Evolutionary conservation across 1,284 basidiomycete species (phyloP), one percentile per base, ranked within the genome.

Genomic region (Earliella scabrosa): DNA sequence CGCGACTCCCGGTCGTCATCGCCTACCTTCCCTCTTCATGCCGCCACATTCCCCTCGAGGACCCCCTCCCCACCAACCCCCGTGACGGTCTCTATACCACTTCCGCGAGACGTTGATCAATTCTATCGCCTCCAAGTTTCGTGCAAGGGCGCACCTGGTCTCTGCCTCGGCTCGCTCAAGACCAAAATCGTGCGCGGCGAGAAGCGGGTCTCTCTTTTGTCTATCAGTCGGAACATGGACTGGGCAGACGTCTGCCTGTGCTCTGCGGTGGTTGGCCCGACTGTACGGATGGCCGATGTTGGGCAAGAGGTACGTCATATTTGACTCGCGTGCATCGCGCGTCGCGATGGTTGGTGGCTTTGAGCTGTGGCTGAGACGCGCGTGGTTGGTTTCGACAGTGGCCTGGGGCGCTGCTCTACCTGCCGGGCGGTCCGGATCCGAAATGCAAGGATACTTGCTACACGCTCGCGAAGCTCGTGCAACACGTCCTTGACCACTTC

Each of bases 271-370:
- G 7, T 4, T 20, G 40, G 49, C 8, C 39, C 49, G 29, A 50
- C 49, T 18, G 21, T 50, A 11, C 49, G 39, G 18, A 18, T 50
- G 38, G 49, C 49, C 2, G 49, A 23, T 29, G 27, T 50, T n/a
- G 49, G 49, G n/a, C 13, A 13, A 13, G 49, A 50, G 49, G 49
- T 40, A 24, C 21, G 38, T 29, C 9, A n/a, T n/a, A n/a, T n/a
- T n/a, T n/a, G n/a, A n/a, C n/a, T n/a, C n/a, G n/a, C n/a, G n/a
- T 7, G 36, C 8, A 10, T 35, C 8, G 11, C 36, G 20, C 21
- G 23, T 24, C n/a, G 13, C 14, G 39, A 41, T 18, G n/a, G 9
- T 18, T 14, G 27, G 14, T n/a, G 2, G 18, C 2, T 21, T 13
- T 32, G 20, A 23, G 8, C 8, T 11, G 11, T n/a, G 13, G 16